Evolutionary conservation across 148 eudicot genomes (phyloP).

Genomic region (Beta vulgaris): DNA sequence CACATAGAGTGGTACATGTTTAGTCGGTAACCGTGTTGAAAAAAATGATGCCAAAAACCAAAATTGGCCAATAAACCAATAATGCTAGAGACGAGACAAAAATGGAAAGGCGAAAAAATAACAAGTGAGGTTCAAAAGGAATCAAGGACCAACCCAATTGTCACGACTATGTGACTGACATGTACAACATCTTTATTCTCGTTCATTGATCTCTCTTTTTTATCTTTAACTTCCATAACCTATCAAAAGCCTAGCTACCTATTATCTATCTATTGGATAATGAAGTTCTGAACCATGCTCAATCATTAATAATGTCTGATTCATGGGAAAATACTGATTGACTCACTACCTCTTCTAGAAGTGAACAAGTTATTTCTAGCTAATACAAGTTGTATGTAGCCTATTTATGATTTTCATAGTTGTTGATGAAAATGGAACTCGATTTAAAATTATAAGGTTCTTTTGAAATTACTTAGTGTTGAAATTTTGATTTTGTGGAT

Average conservation of each 20-base stretch:
- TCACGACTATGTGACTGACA: background rate
- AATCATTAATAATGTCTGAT: no score
- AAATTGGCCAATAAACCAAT: constrained; percentile 12
- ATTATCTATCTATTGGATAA: background rate
- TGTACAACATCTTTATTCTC: background rate
- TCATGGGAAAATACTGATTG: no score
- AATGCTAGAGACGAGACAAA: constrained; percentile 12
- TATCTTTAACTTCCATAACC: background rate
- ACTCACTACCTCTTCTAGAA: no score
- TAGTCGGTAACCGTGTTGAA: constrained; percentile 26
- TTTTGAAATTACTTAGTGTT: no score
- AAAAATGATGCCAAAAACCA: constrained; percentile 4
- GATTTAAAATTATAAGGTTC: no score
- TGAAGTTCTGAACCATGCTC: background rate
- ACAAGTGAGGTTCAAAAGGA: background rate
- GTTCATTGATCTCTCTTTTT: background rate
- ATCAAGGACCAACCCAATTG: background rate
- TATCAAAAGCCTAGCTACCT: background rate
- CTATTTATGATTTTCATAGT: no score
- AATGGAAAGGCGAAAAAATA: background rate
- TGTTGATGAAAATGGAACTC: no score
- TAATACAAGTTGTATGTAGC: no score
- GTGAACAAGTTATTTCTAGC: no score
- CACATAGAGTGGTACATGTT: constrained; percentile 21
- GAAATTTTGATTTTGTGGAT: no score